Base-by-base conservation (phyloP, 106 monocot genomes). In the Triglochin maritima region DNA sequence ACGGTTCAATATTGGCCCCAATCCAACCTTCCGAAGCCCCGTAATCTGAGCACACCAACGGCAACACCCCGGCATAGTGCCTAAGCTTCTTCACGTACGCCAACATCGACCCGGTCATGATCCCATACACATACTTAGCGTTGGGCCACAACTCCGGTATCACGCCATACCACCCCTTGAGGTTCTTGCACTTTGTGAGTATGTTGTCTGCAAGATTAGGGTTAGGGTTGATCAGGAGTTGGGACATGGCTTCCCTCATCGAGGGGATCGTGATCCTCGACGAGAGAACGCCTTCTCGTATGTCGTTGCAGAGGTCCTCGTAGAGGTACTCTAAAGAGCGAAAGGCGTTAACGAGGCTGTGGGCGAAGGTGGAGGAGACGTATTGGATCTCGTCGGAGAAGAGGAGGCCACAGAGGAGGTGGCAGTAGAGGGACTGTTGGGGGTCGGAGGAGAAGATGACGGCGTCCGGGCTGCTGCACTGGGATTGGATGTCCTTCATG, bases 61-160 rank as follows among this genome's bases (percentile, higher is more conserved):
- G 89, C 42, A 89, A 59, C 60, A 55, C 64, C 4, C 86, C 86
- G 4, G 86, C 86, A 60, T 90, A 90, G 68, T 90, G 90, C 45
- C 83, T 79, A 44, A 90, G 55, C 56, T 90, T 90, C 53, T 77
- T 81, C 64, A 84, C n/a, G 70, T 86, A 90, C 43, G 86, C 83
- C 70, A 79, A 86, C 90, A 90, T 90, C 0, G 86, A 83, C 16
- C 90, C 90, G 1, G 90, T 90, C 90, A 90, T 86, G 41, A 90
- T 90, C 14, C 86, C 86, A 66, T 63, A 77, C 1, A 90, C 81
- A 60, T 90, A 90, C 65, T 81, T 86, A 14, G 90, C 86, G 74
- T 86, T 86, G 10, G 90, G 90, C 81, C 83, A 90, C 3, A 86
- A 72, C 49, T 73, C 79, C 0, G 90, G 90, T 4, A 86, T 81